Evolutionary conservation across 331 rosid genomes (phyloP), one percentile per base, ranked within the genome.

Genomic region (Prunus yedoensis): DNA sequence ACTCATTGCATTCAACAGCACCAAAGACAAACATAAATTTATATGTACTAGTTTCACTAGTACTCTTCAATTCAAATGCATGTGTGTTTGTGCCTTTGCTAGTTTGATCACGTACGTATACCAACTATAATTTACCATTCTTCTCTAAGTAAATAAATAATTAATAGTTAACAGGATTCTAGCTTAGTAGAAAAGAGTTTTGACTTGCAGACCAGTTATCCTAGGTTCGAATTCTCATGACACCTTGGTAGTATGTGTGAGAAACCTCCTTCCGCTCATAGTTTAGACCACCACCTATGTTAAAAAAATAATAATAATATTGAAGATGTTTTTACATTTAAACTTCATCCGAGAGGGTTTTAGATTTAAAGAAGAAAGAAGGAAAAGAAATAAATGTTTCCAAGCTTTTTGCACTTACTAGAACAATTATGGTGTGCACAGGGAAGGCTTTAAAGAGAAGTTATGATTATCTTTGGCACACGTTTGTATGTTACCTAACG

Each of bases 401-500:
- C 70, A 70, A 78, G 43, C 74, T 60, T 73, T 81, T 30, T 85
- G 81, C 68, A 58, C 65, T 71, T 75, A 54, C 85, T 58, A 75
- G 46, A 51, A 51, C 73, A 82, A 77, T 87, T 61, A 81, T 64
- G 32, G 79, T 68, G 60, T 76, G 27, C 16, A 58, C 64, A 66
- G 52, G 20, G 82, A 46, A 74, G 78, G 77, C 63, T 83, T 79
- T 60, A 81, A 82, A 81, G 63, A 68, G 80, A 76, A 78, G 74
- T 65, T 73, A 77, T 85, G 80, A 85, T 78, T 74, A 72, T 71
- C 77, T 68, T 35, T 69, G 56, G 45, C 21, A 77, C 89, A 84
- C 90, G 84, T 82, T 77, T 84, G 25, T 60, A 50, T 88, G 88
- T 86, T 88, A 82, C 95, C 89, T 74, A 82, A 86, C 86, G 67